Evolutionary conservation across 495 filamentous ascomycete species (phyloP).

Genomic region (Penicillium robsamsonii): DNA sequence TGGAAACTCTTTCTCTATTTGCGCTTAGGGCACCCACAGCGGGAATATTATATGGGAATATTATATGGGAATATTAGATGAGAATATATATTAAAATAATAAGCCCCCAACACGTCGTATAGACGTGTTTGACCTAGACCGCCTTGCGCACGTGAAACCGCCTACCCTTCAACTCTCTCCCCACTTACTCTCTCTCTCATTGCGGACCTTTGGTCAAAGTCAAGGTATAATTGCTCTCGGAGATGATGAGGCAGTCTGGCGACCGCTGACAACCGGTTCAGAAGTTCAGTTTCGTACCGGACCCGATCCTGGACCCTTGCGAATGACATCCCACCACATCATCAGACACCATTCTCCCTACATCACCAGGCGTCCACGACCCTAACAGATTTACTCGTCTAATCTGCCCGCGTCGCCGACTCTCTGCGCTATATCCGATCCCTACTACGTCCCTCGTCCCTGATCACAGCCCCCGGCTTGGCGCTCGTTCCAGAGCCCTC

Average conservation of each 20-base stretch:
- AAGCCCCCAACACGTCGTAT: background rate
- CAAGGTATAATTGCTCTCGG: slow-evolving; percentile 8
- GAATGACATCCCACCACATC: slow-evolving; percentile 21
- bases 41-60: background rate
- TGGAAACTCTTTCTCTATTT: slow-evolving; percentile 1
- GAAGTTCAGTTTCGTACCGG: slow-evolving; percentile 4
- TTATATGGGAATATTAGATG: background rate
- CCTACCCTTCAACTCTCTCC: slow-evolving; percentile 14
- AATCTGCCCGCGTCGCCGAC: background rate
- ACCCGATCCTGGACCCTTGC: slow-evolving; percentile 10
- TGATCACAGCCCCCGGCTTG: slow-evolving; percentile 10
- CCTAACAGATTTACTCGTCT: slow-evolving; percentile 3
- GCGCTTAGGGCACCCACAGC: slow-evolving; percentile 9
- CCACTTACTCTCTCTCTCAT: slow-evolving; percentile 1
- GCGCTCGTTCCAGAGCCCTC: slow-evolving; percentile 22
- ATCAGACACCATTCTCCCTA: slow-evolving; percentile 5
- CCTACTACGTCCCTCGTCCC: background rate
- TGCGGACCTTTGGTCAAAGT: background rate
- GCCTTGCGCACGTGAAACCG: slow-evolving; percentile 33
- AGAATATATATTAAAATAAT: slow-evolving; percentile 5
- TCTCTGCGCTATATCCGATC: background rate
- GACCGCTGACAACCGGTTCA: slow-evolving; percentile 13
- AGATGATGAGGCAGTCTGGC: slow-evolving; percentile 3
- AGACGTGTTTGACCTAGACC: slow-evolving; percentile 20
- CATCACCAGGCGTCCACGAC: slow-evolving; percentile 8